Evolutionary conservation across 2,329 filamentous ascomycete species (phyloP).

Genomic region (Fusarium abutilonis): DNA sequence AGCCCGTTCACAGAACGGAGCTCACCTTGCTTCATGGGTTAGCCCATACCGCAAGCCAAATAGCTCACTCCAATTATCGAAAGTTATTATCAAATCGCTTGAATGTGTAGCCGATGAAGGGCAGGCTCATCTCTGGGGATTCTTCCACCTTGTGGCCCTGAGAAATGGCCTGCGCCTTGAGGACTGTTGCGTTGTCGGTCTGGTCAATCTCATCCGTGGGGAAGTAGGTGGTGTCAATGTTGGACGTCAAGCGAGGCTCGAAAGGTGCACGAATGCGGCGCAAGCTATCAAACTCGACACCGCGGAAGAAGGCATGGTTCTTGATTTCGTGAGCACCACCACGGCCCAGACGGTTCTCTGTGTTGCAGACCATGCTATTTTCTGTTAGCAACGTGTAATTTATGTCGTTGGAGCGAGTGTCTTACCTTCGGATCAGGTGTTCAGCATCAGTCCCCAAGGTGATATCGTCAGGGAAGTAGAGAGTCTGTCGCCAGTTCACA

Average conservation of each 20-base stretch:
- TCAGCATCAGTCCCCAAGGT: constrained; percentile 89
- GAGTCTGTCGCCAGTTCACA: constrained; percentile 94
- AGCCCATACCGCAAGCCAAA: constrained; percentile 4
- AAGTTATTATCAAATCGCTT: constrained; percentile 89
- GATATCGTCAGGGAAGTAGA: constrained; percentile 97
- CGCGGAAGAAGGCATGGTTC: constrained; percentile 93
- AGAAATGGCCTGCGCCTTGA: constrained; percentile 83
- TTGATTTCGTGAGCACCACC: constrained; percentile 93
- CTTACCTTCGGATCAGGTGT: constrained; percentile 88
- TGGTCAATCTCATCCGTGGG: constrained; percentile 98
- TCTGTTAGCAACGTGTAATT: constrained; percentile 20
- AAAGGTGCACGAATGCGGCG: constrained; percentile 95
- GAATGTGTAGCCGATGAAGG: constrained; percentile 76
- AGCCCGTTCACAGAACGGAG: constrained; percentile 38
- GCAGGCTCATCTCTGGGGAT: constrained; percentile 92
- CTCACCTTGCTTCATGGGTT: constrained; percentile 1
- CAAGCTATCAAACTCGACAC: constrained; percentile 93
- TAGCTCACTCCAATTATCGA: constrained; percentile 53
- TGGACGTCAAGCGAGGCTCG: constrained; percentile 90
- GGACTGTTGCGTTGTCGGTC: constrained; percentile 87
- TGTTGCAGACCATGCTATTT: constrained; percentile 87
- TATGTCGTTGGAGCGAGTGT: constrained; percentile 11
- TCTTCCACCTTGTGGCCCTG: constrained; percentile 74
- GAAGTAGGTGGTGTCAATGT: constrained; percentile 98
- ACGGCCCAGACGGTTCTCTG: constrained; percentile 88